Evolutionary conservation across 2,329 filamentous ascomycete species (phyloP).

Genomic region (Claviceps sp.): DNA sequence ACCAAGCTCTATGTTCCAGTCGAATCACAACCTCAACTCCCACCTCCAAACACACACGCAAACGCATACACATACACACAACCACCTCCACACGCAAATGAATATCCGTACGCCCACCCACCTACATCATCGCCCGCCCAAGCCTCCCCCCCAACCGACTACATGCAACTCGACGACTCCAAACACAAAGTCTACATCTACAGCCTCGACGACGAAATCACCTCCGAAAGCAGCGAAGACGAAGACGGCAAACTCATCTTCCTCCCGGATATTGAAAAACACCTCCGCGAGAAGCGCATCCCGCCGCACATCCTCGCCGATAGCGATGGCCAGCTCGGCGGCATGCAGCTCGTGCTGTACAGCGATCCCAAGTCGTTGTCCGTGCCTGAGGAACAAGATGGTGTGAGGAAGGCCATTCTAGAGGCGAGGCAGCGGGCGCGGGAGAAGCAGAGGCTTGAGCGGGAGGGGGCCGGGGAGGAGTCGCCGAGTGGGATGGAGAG

Average conservation of each 20-base stretch:
- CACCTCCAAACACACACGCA: background rate
- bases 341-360: slow-evolving; percentile 74
- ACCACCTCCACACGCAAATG: background rate
- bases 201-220: slow-evolving; percentile 78
- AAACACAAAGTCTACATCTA: slow-evolving; percentile 84
- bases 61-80: background rate
- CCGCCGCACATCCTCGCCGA: slow-evolving; percentile 51
- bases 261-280: slow-evolving; percentile 74
- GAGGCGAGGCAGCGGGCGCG: slow-evolving; percentile 60
- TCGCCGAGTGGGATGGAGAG: slow-evolving; percentile 18
- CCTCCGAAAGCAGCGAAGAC: slow-evolving; percentile 28
- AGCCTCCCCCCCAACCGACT: slow-evolving; percentile 30
- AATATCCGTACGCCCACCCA: background rate
- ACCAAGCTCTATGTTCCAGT: slow-evolving; percentile 54
- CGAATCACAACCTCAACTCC: slow-evolving; percentile 26
- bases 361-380: slow-evolving; percentile 63
- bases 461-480: slow-evolving; percentile 11
- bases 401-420: slow-evolving; percentile 69
- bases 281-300: slow-evolving; percentile 58
- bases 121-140: background rate
- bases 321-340: slow-evolving; percentile 39
- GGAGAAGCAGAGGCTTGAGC: slow-evolving; percentile 37
- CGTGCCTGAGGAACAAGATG: slow-evolving; percentile 61
- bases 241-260: slow-evolving; percentile 56
- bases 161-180: slow-evolving; percentile 78